Evolutionary conservation across 1,139 yeast species (phyloP).

Genomic region (Blastobotrys indianensis): DNA sequence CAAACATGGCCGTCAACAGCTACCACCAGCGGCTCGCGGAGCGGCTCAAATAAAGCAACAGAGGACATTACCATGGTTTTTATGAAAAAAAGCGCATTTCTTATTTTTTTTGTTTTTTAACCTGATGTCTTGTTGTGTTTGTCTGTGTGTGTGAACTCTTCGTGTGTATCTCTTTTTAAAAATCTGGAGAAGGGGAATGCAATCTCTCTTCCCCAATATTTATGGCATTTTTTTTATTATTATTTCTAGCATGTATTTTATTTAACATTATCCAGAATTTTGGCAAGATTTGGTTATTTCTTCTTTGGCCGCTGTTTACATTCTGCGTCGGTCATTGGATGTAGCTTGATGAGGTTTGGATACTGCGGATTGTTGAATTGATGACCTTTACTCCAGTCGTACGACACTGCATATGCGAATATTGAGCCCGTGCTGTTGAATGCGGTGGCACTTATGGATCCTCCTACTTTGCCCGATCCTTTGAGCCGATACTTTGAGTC

Average conservation of each 20-base stretch:
- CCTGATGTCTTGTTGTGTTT: too few relatives aligned
- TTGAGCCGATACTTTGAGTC: conserved; percentile 84
- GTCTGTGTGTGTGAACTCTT: too few relatives aligned
- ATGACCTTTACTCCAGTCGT: conserved; percentile 70
- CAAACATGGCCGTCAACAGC: background rate
- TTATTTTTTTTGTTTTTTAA: too few relatives aligned
- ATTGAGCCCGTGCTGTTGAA: conserved; percentile 81
- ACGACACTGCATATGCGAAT: conserved; percentile 87
- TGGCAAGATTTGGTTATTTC: too few relatives aligned
- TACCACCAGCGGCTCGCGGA: background rate
- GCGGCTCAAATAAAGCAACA: background rate
- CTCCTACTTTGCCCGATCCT: conserved; percentile 67
- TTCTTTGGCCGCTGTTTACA: conserved; percentile 59
- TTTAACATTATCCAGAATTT: background rate
- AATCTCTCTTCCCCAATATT: too few relatives aligned
- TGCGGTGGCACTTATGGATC: conserved; percentile 68
- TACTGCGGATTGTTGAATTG: conserved; percentile 69
- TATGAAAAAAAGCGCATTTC: too few relatives aligned
- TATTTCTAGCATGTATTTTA: background rate
- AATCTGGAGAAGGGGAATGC: too few relatives aligned
- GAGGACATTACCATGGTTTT: too few relatives aligned
- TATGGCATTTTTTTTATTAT: background rate
- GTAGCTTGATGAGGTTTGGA: conserved; percentile 73
- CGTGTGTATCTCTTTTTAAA: too few relatives aligned
- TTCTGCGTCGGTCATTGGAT: conserved; percentile 80